Evolutionary conservation across 2,329 filamentous ascomycete species (phyloP).

Genomic region (Allantophomopsis lycopodina): DNA sequence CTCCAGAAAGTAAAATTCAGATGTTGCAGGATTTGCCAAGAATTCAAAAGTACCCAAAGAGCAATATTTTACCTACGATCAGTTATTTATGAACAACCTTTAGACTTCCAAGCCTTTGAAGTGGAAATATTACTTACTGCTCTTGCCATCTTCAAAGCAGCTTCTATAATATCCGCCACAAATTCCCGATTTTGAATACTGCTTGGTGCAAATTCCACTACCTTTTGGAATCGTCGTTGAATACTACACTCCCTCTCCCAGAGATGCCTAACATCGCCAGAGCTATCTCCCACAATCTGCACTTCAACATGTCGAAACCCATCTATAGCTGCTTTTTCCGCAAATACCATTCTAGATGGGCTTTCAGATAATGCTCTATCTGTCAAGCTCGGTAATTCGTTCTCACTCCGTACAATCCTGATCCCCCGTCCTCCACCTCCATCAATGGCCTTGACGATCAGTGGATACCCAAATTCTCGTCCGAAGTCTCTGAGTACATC

Average conservation of each 20-base stretch:
- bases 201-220: slow-evolving; percentile 56
- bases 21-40: slow-evolving; percentile 32
- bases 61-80: slow-evolving; percentile 31
- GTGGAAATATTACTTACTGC: slow-evolving; percentile 18
- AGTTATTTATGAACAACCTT: neutral
- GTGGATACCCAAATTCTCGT: slow-evolving; percentile 22
- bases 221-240: slow-evolving; percentile 55
- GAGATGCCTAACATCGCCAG: slow-evolving; percentile 40
- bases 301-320: slow-evolving; percentile 55
- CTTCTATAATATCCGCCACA: slow-evolving; percentile 19
- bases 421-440: slow-evolving; percentile 55
- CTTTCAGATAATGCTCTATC: slow-evolving; percentile 46
- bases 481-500: slow-evolving; percentile 39
- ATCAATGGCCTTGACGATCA: slow-evolving; percentile 46
- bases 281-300: slow-evolving; percentile 50
- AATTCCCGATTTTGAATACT: slow-evolving; percentile 38
- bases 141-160: slow-evolving; percentile 37
- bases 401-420: slow-evolving; percentile 33
- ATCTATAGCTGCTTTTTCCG: slow-evolving; percentile 41
- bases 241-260: slow-evolving; percentile 57
- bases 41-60: slow-evolving; percentile 54
- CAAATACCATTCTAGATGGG: slow-evolving; percentile 42
- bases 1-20: slow-evolving; percentile 25
- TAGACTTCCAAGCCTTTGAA: too few relatives aligned
- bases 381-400: slow-evolving; percentile 37